Conservation (phyloP, 108 stramenopile species). For the Hondaea fermentalgiana region DNA sequence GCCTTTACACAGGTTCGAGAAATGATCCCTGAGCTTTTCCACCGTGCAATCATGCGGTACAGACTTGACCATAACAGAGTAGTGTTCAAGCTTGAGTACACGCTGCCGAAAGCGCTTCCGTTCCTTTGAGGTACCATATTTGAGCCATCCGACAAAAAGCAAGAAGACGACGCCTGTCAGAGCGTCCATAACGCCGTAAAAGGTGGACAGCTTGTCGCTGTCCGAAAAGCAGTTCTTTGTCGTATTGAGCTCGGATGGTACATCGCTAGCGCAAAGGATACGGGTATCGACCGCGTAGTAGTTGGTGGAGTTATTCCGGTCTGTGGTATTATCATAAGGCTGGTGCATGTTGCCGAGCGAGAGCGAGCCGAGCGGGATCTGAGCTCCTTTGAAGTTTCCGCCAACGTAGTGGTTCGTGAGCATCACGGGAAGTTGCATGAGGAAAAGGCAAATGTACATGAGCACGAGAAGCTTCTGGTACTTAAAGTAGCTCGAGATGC, state of each 20-base stretch:
- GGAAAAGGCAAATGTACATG: neutral
- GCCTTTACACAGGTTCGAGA: neutral
- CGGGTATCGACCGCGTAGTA: neutral
- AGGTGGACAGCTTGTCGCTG: neutral
- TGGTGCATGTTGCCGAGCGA: neutral
- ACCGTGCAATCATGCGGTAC: neutral
- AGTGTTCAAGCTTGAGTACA: neutral
- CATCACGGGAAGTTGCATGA: neutral
- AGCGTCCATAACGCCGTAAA: neutral
- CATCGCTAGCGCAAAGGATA: neutral
- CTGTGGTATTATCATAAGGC: neutral
- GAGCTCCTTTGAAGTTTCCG: neutral
- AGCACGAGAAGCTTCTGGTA: neutral
- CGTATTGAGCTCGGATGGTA: neutral
- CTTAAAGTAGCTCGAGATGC: slow-evolving; percentile 1
- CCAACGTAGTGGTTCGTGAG: neutral
- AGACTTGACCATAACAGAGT: neutral
- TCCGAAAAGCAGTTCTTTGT: neutral
- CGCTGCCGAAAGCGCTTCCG: neutral
- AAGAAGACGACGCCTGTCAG: neutral
- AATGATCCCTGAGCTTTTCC: neutral
- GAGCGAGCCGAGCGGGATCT: neutral
- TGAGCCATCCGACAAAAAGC: neutral
- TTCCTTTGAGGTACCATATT: neutral
- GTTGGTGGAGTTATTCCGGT: neutral